A percentile compares a stretch with the other conserved stretches of the same genome.
phyloP scores from a whole-genome alignment of 148 eudicot species.

The Silene conica region DNA sequence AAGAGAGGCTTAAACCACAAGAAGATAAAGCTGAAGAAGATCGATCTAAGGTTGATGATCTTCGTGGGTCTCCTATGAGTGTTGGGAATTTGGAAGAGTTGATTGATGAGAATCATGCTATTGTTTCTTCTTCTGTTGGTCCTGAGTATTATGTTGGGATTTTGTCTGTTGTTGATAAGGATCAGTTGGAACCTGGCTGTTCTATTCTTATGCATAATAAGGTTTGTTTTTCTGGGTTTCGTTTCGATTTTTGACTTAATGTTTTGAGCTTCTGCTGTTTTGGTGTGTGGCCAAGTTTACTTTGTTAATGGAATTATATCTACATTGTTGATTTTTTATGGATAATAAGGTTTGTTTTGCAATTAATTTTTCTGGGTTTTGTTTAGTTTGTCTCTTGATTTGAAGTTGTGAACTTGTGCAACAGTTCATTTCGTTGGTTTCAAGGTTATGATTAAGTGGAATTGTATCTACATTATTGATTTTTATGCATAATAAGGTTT shows the following conservation, averaged over 20 bases:
- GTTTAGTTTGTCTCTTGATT: not conserved
- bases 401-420: not conserved
- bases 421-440: not conserved
- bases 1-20: slow-evolving; percentile 76
- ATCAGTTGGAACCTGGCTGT: slow-evolving; percentile 68
- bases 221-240: not conserved
- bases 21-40: slow-evolving; percentile 95
- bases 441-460: too few relatives aligned
- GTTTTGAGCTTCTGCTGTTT: slow-evolving; percentile 12
- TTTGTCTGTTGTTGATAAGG: slow-evolving; percentile 64
- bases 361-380: not conserved
- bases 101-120: slow-evolving; percentile 41
- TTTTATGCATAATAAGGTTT: too few relatives aligned
- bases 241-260: not conserved
- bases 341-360: slow-evolving; percentile 57
- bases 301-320: too few relatives aligned
- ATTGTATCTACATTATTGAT: not conserved
- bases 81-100: slow-evolving; percentile 76
- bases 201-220: slow-evolving; percentile 10
- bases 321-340: slow-evolving; percentile 34
- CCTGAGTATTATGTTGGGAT: slow-evolving; percentile 66
- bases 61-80: slow-evolving; percentile 88
- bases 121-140: slow-evolving; percentile 79
- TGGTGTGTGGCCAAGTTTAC: too few relatives aligned
- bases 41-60: slow-evolving; percentile 74